phyloP scores from a whole-genome alignment of 1,284 basidiomycete species.

The Trametes hirsuta region DNA sequence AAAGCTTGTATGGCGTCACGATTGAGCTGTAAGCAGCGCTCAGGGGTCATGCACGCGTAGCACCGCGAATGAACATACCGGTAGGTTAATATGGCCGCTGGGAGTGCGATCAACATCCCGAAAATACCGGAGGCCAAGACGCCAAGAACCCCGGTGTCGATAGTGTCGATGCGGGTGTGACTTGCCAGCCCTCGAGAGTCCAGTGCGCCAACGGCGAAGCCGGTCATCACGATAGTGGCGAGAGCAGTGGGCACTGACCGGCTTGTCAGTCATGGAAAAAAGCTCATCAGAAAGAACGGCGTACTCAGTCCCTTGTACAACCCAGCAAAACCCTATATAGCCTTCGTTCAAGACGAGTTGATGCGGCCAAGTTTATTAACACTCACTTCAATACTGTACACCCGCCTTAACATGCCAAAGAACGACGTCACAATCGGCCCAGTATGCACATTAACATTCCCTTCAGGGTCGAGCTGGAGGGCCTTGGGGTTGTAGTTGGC shows the following conservation, averaged over 20 bases:
- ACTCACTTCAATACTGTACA: constrained; percentile 75
- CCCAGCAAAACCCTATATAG: constrained; percentile 68
- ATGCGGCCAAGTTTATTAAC: too few species aligned
- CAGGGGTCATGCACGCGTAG: not conserved
- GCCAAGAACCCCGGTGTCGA: constrained; percentile 68
- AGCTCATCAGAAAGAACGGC: constrained; percentile 32
- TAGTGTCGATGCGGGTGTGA: constrained; percentile 68
- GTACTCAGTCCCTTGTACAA: constrained; percentile 85
- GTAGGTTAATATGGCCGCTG: constrained; percentile 79
- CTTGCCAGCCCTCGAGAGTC: constrained; percentile 58
- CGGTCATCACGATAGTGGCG: constrained; percentile 60
- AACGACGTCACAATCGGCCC: constrained; percentile 66
- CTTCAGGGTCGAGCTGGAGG: constrained; percentile 80
- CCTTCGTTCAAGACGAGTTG: not conserved
- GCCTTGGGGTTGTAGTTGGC: constrained; percentile 85
- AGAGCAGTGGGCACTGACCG: constrained; percentile 70
- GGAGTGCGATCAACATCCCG: constrained; percentile 79
- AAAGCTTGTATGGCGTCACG: constrained; percentile 83
- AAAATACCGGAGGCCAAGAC: constrained; percentile 64
- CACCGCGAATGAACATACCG: constrained; percentile 46
- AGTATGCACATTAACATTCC: constrained; percentile 74
- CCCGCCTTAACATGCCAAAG: constrained; percentile 74
- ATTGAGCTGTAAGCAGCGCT: constrained; percentile 59
- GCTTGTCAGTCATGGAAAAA: not conserved
- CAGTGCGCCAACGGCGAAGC: constrained; percentile 60